These are phyloP conservation scores for Polychytrium aggregatum DNA, from an alignment of 192 early-diverging fungal species.

Conservation along the genomic window DNA sequence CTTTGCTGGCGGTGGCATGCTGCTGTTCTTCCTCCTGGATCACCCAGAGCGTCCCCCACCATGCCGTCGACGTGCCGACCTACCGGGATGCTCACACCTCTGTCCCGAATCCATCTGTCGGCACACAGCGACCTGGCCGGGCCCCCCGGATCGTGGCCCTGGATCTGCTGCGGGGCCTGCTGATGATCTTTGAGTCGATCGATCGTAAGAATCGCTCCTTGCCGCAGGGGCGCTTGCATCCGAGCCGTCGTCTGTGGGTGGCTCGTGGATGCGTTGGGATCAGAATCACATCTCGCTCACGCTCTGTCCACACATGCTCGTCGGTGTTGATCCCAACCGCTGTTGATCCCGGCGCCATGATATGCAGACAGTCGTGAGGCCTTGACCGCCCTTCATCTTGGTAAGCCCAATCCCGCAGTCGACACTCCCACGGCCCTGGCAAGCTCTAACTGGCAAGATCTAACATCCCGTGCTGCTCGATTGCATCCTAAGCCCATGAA, in stretches of 20 bases:
- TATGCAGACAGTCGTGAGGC: not conserved
- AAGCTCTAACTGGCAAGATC: constrained; percentile 11
- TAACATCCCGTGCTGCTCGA: constrained; percentile 14
- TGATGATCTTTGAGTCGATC: constrained; percentile 19
- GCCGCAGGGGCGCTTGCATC: too few species aligned
- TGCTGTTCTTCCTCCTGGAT: too few species aligned
- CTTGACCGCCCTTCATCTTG: constrained; percentile 1
- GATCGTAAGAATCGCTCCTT: too few species aligned
- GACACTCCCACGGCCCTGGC: constrained; percentile 16
- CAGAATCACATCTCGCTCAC: not conserved
- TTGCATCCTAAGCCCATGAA: constrained; percentile 18
- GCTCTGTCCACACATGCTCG: not conserved
- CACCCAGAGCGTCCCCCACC: too few species aligned
- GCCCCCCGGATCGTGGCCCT: constrained; percentile 10
- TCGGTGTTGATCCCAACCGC: not conserved
- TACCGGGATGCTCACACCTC: too few species aligned
- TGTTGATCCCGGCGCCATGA: not conserved
- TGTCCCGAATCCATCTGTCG: too few species aligned
- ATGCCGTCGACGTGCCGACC: too few species aligned
- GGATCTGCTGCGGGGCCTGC: constrained; percentile 13
- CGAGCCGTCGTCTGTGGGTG: too few species aligned
- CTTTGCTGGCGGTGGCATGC: too few species aligned
- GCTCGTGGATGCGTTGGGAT: too few species aligned
- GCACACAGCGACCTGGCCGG: too few species aligned
- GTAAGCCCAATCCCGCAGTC: not conserved